Evolutionary conservation across 2,329 filamentous ascomycete genomes (phyloP).

Genomic region (Aspergillus bombycis): DNA sequence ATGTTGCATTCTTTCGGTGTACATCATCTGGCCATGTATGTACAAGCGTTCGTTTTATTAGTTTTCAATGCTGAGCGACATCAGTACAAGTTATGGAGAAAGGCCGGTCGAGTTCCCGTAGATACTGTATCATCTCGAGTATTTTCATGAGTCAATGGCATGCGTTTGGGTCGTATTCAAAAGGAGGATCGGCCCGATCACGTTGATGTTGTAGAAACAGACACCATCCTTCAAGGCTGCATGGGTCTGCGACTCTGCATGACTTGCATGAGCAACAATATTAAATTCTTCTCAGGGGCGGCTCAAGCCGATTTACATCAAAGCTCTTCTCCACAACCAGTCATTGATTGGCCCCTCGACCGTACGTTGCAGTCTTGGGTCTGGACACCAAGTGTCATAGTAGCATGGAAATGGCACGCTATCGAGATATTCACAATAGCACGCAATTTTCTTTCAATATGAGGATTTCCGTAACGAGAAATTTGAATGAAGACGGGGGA

Average conservation of each 20-base stretch:
- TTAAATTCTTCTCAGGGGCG: background rate
- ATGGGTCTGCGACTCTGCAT: background rate
- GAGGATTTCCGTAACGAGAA: background rate
- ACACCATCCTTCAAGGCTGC: background rate
- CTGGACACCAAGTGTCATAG: background rate
- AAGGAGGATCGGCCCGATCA: background rate
- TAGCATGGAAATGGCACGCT: constrained; percentile 3
- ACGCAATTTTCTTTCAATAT: constrained; percentile 9
- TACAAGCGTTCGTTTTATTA: constrained; percentile 1
- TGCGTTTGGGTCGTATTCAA: background rate
- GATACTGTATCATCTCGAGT: background rate
- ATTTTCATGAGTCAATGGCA: background rate
- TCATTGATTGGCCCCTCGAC: background rate
- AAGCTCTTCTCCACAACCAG: constrained; percentile 5
- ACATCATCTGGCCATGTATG: constrained; percentile 8
- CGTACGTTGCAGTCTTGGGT: background rate
- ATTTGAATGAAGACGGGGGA: background rate
- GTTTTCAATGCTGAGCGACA: background rate
- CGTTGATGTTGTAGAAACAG: background rate
- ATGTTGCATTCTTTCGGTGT: background rate
- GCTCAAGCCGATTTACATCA: background rate
- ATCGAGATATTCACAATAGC: background rate
- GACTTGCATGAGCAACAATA: background rate
- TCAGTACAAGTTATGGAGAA: background rate
- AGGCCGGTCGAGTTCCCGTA: background rate